Conservation (phyloP, 345 rosid genomes). For the Acer negundo region DNA sequence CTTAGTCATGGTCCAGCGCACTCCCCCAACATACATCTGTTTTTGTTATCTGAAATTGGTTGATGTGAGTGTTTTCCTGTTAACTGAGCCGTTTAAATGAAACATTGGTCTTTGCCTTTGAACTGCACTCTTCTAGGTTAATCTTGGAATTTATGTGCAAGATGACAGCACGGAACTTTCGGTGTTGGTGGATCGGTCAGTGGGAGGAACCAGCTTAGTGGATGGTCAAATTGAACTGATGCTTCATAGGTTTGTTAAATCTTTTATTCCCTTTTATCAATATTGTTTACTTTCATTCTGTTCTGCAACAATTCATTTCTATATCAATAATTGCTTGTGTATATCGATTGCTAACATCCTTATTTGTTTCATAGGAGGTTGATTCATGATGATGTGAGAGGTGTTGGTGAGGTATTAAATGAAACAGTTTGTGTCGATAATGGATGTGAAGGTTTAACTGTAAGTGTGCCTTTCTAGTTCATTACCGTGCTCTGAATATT, state of each 20-base stretch:
- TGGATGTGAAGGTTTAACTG: conserved; percentile 88
- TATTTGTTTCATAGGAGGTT: conserved; percentile 57
- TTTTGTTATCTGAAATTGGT: not conserved
- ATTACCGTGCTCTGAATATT: no score
- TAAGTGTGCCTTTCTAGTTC: conserved; percentile 46
- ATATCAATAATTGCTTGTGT: conserved; percentile 6
- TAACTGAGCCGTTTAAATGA: not conserved
- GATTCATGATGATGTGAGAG: conserved; percentile 80
- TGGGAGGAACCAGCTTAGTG: conserved; percentile 80
- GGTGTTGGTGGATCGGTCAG: no score
- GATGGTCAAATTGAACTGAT: conserved; percentile 92
- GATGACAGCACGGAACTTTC: conserved; percentile 73
- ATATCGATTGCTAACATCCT: conserved; percentile 3
- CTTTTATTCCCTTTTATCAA: not conserved
- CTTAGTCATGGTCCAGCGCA: conserved; percentile 10
- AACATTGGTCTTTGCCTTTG: conserved; percentile 15
- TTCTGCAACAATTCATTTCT: conserved; percentile 1
- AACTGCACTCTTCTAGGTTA: conserved; percentile 49
- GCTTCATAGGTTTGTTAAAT: conserved; percentile 73
- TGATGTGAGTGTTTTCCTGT: not conserved
- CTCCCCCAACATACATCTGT: not conserved
- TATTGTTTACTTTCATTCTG: not conserved
- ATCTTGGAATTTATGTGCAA: conserved; percentile 81
- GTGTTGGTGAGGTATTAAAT: conserved; percentile 88
- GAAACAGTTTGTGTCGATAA: conserved; percentile 75